Conservation (phyloP, 495 filamentous ascomycete species). For the Hypoxylon perforatum region DNA sequence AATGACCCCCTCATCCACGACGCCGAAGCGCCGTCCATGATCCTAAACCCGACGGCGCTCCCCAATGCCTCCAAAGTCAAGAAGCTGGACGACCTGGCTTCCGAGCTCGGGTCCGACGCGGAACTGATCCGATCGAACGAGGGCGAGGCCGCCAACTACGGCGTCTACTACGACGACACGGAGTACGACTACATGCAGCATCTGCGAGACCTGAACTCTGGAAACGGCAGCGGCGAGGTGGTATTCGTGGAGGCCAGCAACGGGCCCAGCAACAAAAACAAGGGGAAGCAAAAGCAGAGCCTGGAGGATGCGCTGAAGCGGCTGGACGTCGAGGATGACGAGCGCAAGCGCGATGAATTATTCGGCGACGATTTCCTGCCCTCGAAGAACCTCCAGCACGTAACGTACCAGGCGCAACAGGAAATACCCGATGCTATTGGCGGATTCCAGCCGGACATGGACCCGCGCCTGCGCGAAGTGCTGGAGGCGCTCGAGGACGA, state of each 20-base stretch:
- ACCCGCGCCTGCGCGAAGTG: conserved; percentile 90
- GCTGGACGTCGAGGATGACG: conserved; percentile 65
- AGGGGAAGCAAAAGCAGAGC: conserved; percentile 69
- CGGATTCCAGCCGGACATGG: conserved; percentile 98
- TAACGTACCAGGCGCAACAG: conserved; percentile 93
- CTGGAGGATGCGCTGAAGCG: conserved; percentile 85
- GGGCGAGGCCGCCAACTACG: conserved; percentile 94
- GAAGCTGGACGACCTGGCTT: conserved; percentile 76
- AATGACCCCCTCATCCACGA: conserved; percentile 97
- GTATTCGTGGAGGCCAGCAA: conserved; percentile 80
- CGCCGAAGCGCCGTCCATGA: conserved; percentile 79
- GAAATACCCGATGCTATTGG: conserved; percentile 89
- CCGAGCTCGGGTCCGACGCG: conserved; percentile 75
- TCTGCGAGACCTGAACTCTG: conserved; percentile 79
- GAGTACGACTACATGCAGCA: conserved; percentile 99
- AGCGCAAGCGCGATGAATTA: conserved; percentile 61
- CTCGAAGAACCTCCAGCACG: conserved; percentile 74
- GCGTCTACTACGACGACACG: conserved; percentile 87
- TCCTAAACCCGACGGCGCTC: conserved; percentile 70
- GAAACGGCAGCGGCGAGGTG: conserved; percentile 62
- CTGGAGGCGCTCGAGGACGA: conserved; percentile 96
- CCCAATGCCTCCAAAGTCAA: conserved; percentile 66
- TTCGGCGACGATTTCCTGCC: conserved; percentile 77
- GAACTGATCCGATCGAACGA: conserved; percentile 81
- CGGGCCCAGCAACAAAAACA: conserved; percentile 62